Evolutionary conservation across 257 asterid genomes (phyloP), one percentile per base, ranked within the genome.

Genomic region (Gentiana dahurica): DNA sequence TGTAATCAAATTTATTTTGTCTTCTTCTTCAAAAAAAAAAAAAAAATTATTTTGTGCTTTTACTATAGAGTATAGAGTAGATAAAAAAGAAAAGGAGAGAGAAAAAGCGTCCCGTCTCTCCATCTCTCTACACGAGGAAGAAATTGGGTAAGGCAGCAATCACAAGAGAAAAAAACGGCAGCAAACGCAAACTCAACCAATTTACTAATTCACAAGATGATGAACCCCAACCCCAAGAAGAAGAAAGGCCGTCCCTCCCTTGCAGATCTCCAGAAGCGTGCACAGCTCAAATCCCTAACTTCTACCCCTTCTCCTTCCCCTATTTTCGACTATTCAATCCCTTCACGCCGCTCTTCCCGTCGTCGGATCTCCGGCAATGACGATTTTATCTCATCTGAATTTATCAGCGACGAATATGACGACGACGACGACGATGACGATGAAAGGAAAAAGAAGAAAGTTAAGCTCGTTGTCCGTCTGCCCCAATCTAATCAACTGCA

Each of bases 381-480:
- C 41, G 44, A 57, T 57, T 57, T 61, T 53, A 12, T 59, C 36
- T 33, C 76, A 62, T 48, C 73, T 37, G 57, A 58, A 59, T 36
- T 64, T 75, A 8, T 38, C 12, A 48, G 36, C 55, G 47, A 57
- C 2, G 24, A 24, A 24, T 24, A 24, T 24, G 46, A 41, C 8
- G 77, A 72, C 10, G 67, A 60, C 12, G 85, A 79, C 58, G 94
- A 88, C 49, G 87, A 80, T 12, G 97, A 88, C 5, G 95, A 92
- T 70, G 95, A 92, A 61, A 70, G 95, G 65, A 79, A 75, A 68
- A 77, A 83, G 86, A 89, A 86, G 78, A 86, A 89, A 74, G 94
- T 89, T 68, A 89, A 89, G 79, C 85, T 89, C 55, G 94, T 81
- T 3, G 89, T 81, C 10, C 92, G 89, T 4, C 61, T 89, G 68